Conservation (phyloP, 352 stramenopile species). For the Phytophthora melonis region DNA sequence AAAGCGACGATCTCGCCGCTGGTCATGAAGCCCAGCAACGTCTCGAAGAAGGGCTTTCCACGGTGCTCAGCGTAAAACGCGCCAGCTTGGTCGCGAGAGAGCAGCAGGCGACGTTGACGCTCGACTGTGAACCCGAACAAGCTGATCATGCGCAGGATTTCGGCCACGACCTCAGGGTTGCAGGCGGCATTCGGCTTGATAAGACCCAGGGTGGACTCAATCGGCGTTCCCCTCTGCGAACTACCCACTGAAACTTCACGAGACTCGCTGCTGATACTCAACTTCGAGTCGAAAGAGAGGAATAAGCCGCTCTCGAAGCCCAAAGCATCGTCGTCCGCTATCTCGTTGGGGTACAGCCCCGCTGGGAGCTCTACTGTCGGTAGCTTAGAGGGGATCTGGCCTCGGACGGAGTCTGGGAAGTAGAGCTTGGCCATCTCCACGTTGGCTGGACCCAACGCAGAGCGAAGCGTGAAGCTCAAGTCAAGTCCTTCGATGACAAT, state of each 20-base stretch:
- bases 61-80: conserved; percentile 74
- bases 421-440: conserved; percentile 42
- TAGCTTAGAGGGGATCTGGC: conserved; percentile 34
- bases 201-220: conserved; percentile 61
- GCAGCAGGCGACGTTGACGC: conserved; percentile 40
- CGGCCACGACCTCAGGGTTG: conserved; percentile 30
- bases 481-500: conserved; percentile 57
- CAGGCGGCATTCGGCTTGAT: conserved; percentile 71
- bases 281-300: conserved; percentile 33
- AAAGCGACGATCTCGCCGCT: conserved; percentile 69
- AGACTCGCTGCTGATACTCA: conserved; percentile 9
- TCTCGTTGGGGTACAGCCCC: conserved; percentile 23
- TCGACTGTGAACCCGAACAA: conserved; percentile 66
- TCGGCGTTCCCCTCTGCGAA: conserved; percentile 14
- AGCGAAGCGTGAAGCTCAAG: conserved; percentile 45
- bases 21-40: conserved; percentile 74
- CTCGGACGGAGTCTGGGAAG: conserved; percentile 62
- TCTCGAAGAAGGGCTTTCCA: conserved; percentile 69
- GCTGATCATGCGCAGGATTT: conserved; percentile 51
- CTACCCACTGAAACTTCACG: conserved; percentile 1
- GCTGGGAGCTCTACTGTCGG: conserved; percentile 32
- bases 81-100: conserved; percentile 57
- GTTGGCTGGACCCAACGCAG: conserved; percentile 48
- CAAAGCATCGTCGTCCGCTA: conserved; percentile 33
- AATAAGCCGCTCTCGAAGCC: conserved; percentile 62